phyloP scores from a whole-genome alignment of 257 asterid species.

The Osmanthus fragrans region DNA sequence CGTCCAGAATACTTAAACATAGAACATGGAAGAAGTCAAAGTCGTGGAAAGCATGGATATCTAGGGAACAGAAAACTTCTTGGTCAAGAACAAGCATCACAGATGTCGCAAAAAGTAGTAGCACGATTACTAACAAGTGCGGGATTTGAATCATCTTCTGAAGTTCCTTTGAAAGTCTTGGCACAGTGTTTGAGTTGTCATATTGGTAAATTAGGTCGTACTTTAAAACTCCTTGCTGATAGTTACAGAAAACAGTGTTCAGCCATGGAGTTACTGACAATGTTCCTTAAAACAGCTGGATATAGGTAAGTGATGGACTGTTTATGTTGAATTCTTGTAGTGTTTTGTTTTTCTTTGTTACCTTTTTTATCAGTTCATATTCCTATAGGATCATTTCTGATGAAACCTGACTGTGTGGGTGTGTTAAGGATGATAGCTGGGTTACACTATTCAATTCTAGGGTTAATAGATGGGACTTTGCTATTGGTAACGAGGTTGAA shows the following conservation, averaged over 20 bases:
- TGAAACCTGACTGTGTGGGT: not conserved
- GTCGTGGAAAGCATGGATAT: conserved; percentile 60
- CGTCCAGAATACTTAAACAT: conserved; percentile 81
- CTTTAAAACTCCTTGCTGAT: conserved; percentile 75
- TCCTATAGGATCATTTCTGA: conserved; percentile 23
- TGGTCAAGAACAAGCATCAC: conserved; percentile 77
- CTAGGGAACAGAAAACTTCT: conserved; percentile 59
- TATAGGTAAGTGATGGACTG: conserved; percentile 57
- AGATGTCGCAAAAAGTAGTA: conserved; percentile 71
- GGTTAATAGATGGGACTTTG: not conserved
- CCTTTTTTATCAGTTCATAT: not conserved
- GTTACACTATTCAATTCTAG: not conserved
- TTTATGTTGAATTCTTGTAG: conserved; percentile 22
- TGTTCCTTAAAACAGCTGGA: conserved; percentile 86
- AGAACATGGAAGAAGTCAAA: conserved; percentile 70
- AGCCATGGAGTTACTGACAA: conserved; percentile 75
- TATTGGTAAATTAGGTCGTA: conserved; percentile 73
- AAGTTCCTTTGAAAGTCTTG: conserved; percentile 66
- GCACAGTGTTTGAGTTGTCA: conserved; percentile 78
- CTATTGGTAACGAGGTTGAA: not conserved
- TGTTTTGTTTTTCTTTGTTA: not conserved
- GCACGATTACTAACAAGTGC: conserved; percentile 58
- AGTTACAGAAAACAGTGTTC: conserved; percentile 91
- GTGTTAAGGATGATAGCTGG: not conserved
- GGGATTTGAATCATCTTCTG: conserved; percentile 89